Evolutionary conservation across 176 grass and related monocot species (phyloP), one percentile per base, ranked within the genome.

Genomic region (Cenchrus fungigraminus): DNA sequence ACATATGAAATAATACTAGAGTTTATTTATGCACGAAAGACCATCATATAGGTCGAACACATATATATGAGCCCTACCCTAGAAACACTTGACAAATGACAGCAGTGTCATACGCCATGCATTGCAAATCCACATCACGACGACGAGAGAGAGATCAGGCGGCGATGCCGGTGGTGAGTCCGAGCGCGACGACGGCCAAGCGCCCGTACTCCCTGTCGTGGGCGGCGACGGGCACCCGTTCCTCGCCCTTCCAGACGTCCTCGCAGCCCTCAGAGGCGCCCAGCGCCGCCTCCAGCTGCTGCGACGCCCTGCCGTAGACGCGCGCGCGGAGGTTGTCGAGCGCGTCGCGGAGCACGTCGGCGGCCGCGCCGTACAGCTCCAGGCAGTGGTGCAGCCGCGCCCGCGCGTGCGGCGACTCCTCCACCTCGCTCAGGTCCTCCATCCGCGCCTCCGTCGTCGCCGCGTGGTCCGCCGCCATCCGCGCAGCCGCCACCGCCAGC

Each of bases 191-290:
- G 9, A 49, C 1, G 3, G 89, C 82, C 77, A 91, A 47, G 34
- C 82, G 82, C 0, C 78, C 90, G 56, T 88, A 91, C 82, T 91
- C 90, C 90, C 82, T 72, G 51, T 91, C 86, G 40, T 88, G 82
- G 0, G 3, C 16, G 42, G 78, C 49, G 71, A 73, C 72, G 49
- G 86, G 66, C 63, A n/a, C 79, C 8, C 16, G 44, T 0, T 85
- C 77, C 65, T 80, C 71, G 46, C 90, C 90, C 72, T 85, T 82
- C 85, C 86, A 82, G 16, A 77, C 90, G 50, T 85, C 82, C 90
- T 91, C 86, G 86, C 90, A 91, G 71, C 81, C 80, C 90, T 91
- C 86, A 7, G 90, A 51, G 10, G 89, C 86, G 71, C 71, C 82
- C 0, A 88, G 64, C 47, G 89, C 81, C 1, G 85, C 71, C 46